Conservation (phyloP, 306 rosid species). For the Vigna mungo region DNA sequence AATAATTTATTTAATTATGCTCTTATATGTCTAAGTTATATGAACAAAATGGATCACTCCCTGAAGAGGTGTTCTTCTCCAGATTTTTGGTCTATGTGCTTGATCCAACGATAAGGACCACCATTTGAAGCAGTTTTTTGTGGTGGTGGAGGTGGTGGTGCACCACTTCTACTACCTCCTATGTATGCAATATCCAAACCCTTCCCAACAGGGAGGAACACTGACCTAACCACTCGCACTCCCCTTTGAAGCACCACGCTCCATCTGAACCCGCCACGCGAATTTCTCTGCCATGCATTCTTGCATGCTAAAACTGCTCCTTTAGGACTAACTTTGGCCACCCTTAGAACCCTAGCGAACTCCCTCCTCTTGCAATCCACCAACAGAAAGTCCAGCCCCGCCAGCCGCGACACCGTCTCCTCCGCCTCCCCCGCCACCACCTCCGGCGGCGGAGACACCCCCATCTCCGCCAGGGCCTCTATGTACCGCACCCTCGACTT, state of each 20-base stretch:
- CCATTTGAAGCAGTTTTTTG: conserved; percentile 14
- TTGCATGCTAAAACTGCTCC: conserved; percentile 89
- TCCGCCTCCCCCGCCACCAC: conserved; percentile 64
- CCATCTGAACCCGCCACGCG: conserved; percentile 63
- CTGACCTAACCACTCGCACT: conserved; percentile 77
- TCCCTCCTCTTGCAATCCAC: conserved; percentile 71
- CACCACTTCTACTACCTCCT: conserved; percentile 59
- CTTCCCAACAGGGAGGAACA: conserved; percentile 76
- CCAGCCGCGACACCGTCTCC: conserved; percentile 36
- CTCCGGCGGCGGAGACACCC: conserved; percentile 53
- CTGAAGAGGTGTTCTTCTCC: conserved; percentile 85
- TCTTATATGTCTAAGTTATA: not conserved
- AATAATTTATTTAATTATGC: not conserved
- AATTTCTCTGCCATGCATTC: conserved; percentile 65
- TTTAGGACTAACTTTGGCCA: conserved; percentile 52
- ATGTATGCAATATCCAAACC: conserved; percentile 92
- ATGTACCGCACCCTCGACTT: conserved; percentile 54
- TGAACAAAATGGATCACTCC: conserved; percentile 34
- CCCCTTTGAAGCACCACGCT: conserved; percentile 61
- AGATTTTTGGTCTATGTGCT: conserved; percentile 64
- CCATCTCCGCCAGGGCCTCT: conserved; percentile 52
- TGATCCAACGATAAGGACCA: conserved; percentile 78
- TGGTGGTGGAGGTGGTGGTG: not conserved
- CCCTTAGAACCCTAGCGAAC: conserved; percentile 67
- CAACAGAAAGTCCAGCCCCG: conserved; percentile 74